A percentile compares a stretch with the other conserved stretches of the same genome.
phyloP scores from a whole-genome alignment of 208 protist species.

The Leptomonas pyrrhocoris region DNA sequence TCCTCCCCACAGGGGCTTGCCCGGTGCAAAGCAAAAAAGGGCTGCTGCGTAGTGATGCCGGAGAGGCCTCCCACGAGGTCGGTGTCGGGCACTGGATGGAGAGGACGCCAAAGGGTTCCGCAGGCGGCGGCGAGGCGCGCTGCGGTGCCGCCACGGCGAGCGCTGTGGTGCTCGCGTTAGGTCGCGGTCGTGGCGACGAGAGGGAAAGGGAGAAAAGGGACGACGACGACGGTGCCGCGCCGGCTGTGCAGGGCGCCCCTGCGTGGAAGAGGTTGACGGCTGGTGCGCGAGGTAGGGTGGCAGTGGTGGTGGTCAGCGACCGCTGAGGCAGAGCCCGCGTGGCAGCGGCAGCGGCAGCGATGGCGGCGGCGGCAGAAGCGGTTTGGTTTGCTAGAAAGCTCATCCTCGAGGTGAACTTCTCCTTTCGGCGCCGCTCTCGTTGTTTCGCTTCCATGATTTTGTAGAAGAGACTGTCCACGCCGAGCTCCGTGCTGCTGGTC shows the following conservation, averaged over 20 bases:
- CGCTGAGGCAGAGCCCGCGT: not conserved
- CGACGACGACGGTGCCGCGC: too few relatives aligned
- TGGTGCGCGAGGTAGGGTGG: constrained; percentile 3
- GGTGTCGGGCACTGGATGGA: too few relatives aligned
- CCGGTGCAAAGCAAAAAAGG: too few relatives aligned
- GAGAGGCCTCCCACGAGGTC: too few relatives aligned
- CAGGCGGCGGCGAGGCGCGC: too few relatives aligned
- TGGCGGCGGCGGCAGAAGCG: not conserved
- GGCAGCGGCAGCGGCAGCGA: not conserved
- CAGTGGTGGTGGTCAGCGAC: not conserved
- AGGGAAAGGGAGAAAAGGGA: not conserved
- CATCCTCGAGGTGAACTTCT: not conserved
- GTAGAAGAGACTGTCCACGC: constrained; percentile 32
- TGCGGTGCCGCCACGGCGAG: not conserved
- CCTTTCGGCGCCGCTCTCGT: not conserved
- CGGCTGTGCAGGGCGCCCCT: too few relatives aligned
- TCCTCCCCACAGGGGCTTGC: not conserved
- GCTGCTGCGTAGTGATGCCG: constrained; percentile 1
- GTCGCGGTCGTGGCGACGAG: not conserved
- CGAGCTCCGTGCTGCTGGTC: constrained; percentile 7
- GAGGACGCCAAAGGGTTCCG: too few relatives aligned
- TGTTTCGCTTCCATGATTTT: constrained; percentile 13
- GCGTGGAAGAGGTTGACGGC: not conserved
- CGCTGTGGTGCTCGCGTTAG: not conserved
- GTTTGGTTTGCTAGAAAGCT: not conserved